Conservation (phyloP, 2,329 filamentous ascomycete species). For the Ambrosiella beaveri region DNA sequence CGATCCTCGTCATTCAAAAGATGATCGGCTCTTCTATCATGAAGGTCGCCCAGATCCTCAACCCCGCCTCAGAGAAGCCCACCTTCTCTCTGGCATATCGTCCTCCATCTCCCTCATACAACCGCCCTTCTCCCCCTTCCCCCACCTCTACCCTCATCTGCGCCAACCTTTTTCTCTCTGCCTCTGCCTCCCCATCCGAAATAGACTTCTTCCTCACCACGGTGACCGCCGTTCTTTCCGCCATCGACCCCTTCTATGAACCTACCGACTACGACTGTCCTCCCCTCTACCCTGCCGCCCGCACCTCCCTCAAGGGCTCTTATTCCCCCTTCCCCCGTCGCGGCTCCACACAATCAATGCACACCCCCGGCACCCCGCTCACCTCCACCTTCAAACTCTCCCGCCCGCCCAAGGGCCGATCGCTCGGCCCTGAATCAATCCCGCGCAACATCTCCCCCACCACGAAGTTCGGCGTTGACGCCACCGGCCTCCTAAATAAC, state of each 20-base stretch:
- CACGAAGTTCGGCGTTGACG: not conserved
- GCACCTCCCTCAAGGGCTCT: conserved; percentile 18
- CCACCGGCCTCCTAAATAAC: not conserved
- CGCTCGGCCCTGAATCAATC: not conserved
- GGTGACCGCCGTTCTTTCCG: conserved; percentile 32
- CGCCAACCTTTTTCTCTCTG: conserved; percentile 40
- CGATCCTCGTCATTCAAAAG: conserved; percentile 38
- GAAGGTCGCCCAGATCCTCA: conserved; percentile 41
- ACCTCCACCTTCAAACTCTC: conserved; percentile 9
- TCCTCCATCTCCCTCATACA: conserved; percentile 17
- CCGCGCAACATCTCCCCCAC: conserved; percentile 9
- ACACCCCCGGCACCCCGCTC: conserved; percentile 3
- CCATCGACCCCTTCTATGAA: conserved; percentile 20
- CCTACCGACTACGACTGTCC: conserved; percentile 4
- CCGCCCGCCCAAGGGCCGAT: conserved; percentile 9
- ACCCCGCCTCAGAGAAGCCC: conserved; percentile 20
- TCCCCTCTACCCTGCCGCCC: conserved; percentile 14
- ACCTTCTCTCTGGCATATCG: conserved; percentile 13
- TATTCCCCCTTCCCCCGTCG: conserved; percentile 19
- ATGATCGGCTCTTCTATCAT: conserved; percentile 38
- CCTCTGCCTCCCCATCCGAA: conserved; percentile 35
- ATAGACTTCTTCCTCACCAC: conserved; percentile 35
- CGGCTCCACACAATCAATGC: conserved; percentile 6
- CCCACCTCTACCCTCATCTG: conserved; percentile 25
- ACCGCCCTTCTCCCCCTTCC: conserved; percentile 16